Evolutionary conservation across 345 rosid genomes (phyloP).

Genomic region (Erodium maritimum): DNA sequence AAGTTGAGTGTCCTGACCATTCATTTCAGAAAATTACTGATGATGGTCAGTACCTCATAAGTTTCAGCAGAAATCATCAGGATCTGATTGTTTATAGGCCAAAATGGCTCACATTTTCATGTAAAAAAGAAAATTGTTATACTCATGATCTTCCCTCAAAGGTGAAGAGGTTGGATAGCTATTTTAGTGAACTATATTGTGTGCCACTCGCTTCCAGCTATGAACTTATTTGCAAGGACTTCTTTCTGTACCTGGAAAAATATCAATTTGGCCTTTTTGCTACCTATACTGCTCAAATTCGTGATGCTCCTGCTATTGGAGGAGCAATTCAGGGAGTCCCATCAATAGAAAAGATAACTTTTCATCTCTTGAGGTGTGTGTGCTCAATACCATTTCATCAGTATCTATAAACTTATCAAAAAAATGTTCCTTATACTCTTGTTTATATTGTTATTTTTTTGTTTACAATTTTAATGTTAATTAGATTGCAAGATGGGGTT

Average conservation of each 20-base stretch:
- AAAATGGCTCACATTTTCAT: constrained; percentile 65
- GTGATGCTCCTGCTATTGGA: constrained; percentile 52
- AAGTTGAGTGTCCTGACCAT: constrained; percentile 80
- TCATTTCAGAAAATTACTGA: constrained; percentile 85
- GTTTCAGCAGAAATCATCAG: constrained; percentile 73
- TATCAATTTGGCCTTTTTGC: constrained; percentile 76
- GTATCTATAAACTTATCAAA: too few species aligned
- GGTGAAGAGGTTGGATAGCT: constrained; percentile 74
- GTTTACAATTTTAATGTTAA: neutral
- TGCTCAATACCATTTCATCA: neutral
- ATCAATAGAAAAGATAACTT: constrained; percentile 68
- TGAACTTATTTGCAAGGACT: constrained; percentile 82
- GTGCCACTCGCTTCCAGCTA: constrained; percentile 66
- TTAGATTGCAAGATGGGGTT: constrained; percentile 79
- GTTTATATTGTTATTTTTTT: constrained; percentile 6
- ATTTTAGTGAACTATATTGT: constrained; percentile 61
- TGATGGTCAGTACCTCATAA: constrained; percentile 85
- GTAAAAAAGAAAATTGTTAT: constrained; percentile 37
- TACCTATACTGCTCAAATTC: constrained; percentile 77
- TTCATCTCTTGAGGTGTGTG: constrained; percentile 64
- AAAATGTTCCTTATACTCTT: neutral
- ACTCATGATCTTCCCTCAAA: constrained; percentile 43
- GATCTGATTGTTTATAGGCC: constrained; percentile 90
- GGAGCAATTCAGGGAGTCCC: constrained; percentile 83
- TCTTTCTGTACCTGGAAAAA: constrained; percentile 63